Conservation (phyloP, 352 stramenopile species). For the Phytophthora aleatoria region DNA sequence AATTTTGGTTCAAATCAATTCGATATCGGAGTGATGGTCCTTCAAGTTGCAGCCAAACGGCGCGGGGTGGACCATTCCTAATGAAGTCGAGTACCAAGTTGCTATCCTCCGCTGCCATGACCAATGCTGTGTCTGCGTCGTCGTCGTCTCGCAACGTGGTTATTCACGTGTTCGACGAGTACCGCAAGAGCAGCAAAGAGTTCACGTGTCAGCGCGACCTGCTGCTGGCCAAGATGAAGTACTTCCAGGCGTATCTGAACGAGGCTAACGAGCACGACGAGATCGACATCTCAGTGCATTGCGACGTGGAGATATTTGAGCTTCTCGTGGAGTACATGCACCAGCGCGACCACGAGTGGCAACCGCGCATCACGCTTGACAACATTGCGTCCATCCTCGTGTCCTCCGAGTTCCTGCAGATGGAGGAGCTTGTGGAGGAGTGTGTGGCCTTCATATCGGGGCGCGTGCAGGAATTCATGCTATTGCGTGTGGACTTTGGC, state of each 20-base stretch:
- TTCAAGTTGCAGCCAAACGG: conserved; percentile 29
- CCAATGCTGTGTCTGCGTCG: not conserved
- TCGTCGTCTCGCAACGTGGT: conserved; percentile 53
- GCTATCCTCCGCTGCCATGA: not conserved
- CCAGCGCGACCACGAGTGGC: conserved; percentile 48
- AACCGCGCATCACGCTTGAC: conserved; percentile 62
- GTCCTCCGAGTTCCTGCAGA: conserved; percentile 92
- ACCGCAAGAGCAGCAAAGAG: conserved; percentile 83
- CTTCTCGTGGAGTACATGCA: conserved; percentile 92
- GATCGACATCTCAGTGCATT: conserved; percentile 94
- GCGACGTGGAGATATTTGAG: conserved; percentile 92
- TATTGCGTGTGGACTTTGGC: conserved; percentile 85
- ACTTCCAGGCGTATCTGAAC: conserved; percentile 88
- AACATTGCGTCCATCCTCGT: conserved; percentile 90
- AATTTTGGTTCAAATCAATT: conserved; percentile 11
- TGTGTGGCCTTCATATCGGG: conserved; percentile 80
- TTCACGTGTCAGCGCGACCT: conserved; percentile 83
- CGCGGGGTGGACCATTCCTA: conserved; percentile 10
- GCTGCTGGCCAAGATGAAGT: conserved; percentile 91
- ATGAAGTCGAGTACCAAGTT: conserved; percentile 18
- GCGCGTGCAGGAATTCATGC: conserved; percentile 81
- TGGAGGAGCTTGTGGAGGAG: conserved; percentile 87
- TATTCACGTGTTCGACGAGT: conserved; percentile 92
- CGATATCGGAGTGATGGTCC: conserved; percentile 8
- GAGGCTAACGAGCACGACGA: conserved; percentile 84